phyloP scores from a whole-genome alignment of 2,329 filamentous ascomycete genomes.

The Penicillium sp. region DNA sequence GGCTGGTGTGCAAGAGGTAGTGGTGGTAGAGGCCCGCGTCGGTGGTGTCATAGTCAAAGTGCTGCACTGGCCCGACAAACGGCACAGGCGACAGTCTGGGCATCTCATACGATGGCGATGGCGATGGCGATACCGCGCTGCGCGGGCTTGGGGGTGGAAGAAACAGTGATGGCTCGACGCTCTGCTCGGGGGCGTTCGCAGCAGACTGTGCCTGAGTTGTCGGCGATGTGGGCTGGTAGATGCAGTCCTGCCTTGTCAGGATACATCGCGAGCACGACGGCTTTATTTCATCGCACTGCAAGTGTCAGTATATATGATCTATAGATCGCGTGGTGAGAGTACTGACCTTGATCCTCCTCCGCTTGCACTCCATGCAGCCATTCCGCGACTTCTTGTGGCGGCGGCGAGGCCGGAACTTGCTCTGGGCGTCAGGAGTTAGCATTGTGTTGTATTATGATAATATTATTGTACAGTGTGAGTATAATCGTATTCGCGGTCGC shows the following conservation, averaged over 20 bases:
- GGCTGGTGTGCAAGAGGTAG: conserved; percentile 4
- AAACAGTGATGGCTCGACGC: not conserved
- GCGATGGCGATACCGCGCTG: not conserved
- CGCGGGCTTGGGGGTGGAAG: not conserved
- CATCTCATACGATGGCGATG: not conserved
- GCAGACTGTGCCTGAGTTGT: not conserved
- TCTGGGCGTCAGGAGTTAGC: not conserved
- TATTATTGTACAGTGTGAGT: not conserved
- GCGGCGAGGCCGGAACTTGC: conserved; percentile 4
- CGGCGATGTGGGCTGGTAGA: not conserved
- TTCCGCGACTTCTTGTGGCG: conserved; percentile 9
- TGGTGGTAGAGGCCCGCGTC: conserved; percentile 9
- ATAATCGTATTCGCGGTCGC: not conserved
- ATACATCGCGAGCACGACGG: conserved; percentile 9
- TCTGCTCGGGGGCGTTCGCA: not conserved
- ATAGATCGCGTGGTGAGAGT: too few species aligned
- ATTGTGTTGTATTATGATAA: not conserved
- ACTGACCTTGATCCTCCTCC: conserved; percentile 6
- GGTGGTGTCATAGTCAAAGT: not conserved
- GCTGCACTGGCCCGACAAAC: not conserved
- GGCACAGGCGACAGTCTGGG: not conserved
- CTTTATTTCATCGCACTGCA: conserved; percentile 5
- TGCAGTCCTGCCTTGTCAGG: conserved; percentile 3
- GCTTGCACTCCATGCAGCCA: conserved; percentile 6
- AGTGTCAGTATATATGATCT: not conserved